phyloP scores from a whole-genome alignment of 2,329 filamentous ascomycete genomes.

The Arthrobotrys pseudoclavata region DNA sequence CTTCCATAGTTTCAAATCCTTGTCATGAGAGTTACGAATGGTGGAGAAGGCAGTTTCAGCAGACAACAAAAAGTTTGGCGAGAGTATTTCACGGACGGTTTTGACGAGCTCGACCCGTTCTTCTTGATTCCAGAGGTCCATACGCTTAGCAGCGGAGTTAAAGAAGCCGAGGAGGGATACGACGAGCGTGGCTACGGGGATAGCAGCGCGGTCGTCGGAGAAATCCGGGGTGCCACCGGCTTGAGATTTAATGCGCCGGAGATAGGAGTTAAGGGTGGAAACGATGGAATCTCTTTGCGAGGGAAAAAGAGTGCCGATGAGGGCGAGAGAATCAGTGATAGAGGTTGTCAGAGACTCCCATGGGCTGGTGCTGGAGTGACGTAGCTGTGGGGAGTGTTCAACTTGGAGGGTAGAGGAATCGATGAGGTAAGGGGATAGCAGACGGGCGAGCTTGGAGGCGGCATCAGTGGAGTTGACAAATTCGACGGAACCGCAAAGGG shows the following conservation, averaged over 20 bases:
- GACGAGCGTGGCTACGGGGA: conserved; percentile 80
- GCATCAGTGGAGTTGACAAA: conserved; percentile 78
- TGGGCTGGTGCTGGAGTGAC: conserved; percentile 85
- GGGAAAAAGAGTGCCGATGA: conserved; percentile 80
- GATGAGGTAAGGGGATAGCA: conserved; percentile 85
- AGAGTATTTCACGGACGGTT: conserved; percentile 79
- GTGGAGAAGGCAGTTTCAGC: conserved; percentile 92
- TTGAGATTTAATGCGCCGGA: conserved; percentile 69
- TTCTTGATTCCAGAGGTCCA: conserved; percentile 82
- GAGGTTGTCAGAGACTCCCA: conserved; percentile 86
- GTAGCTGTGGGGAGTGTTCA: conserved; percentile 83
- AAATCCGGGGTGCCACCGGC: conserved; percentile 63
- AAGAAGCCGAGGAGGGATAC: conserved; percentile 92
- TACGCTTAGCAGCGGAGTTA: conserved; percentile 81
- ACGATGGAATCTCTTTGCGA: conserved; percentile 77
- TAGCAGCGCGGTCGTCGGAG: conserved; percentile 71
- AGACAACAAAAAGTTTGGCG: conserved; percentile 85
- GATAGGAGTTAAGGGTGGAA: conserved; percentile 78
- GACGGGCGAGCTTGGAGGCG: conserved; percentile 81
- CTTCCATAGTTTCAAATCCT: conserved; percentile 80
- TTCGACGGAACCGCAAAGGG: conserved; percentile 90
- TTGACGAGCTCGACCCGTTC: conserved; percentile 80
- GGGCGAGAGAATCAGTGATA: conserved; percentile 84
- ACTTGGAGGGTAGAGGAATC: conserved; percentile 86
- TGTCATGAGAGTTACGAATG: conserved; percentile 82